These are phyloP conservation scores for Colletotrichum sp. DNA, from an alignment of 2,329 filamentous ascomycete species.

Conservation along the genomic window DNA sequence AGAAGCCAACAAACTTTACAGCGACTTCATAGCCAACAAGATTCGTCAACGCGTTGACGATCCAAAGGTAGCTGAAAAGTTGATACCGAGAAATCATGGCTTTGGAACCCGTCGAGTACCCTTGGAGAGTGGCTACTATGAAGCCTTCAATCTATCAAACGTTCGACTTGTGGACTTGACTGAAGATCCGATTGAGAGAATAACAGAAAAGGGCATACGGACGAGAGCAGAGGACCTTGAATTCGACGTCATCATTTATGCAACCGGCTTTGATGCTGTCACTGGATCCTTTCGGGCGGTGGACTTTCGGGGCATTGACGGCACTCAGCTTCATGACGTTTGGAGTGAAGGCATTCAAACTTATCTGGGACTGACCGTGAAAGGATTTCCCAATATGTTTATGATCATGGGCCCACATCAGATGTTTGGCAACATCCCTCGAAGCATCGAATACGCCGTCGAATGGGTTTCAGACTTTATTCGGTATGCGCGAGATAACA, in stretches of 20 bases:
- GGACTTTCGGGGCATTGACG: conserved; percentile 35
- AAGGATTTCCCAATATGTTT: conserved; percentile 53
- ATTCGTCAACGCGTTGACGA: conserved; percentile 39
- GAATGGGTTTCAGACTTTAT: conserved; percentile 41
- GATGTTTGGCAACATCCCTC: conserved; percentile 46
- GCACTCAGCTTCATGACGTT: conserved; percentile 29
- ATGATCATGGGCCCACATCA: conserved; percentile 49
- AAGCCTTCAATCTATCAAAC: conserved; percentile 50
- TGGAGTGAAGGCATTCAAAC: conserved; percentile 40
- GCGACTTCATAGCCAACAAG: conserved; percentile 35
- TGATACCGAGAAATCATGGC: conserved; percentile 34
- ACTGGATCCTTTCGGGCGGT: conserved; percentile 33
- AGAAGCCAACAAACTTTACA: conserved; percentile 31
- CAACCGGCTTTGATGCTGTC: conserved; percentile 46
- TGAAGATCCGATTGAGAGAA: conserved; percentile 40
- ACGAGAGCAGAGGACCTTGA: conserved; percentile 32
- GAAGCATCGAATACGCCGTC: conserved; percentile 46
- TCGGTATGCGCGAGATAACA: conserved; percentile 32
- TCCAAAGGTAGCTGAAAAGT: conserved; percentile 35
- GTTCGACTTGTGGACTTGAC: conserved; percentile 52
- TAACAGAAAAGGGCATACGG: conserved; percentile 39
- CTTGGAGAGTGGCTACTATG: conserved; percentile 54
- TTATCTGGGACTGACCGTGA: conserved; percentile 45
- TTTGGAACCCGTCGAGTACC: conserved; percentile 36
- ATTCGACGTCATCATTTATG: conserved; percentile 42